phyloP scores from a whole-genome alignment of 2,329 filamentous ascomycete species.

The Neophaeococcomyces aloes region DNA sequence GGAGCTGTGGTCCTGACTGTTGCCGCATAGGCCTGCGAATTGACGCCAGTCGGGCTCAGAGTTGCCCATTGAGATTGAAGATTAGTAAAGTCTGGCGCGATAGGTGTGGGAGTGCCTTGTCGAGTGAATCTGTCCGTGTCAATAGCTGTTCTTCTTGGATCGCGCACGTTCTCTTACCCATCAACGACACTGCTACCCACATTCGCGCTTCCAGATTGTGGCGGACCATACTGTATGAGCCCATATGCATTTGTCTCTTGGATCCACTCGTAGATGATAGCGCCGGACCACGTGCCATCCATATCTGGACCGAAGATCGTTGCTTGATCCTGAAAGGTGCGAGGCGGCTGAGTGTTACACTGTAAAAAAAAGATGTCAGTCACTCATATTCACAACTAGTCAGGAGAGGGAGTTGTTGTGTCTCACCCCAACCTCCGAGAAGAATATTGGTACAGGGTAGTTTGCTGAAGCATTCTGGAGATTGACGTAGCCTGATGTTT shows the following conservation, averaged over 20 bases:
- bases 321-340: slow-evolving; percentile 51
- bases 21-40: slow-evolving; percentile 54
- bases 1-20: slow-evolving; percentile 52
- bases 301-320: slow-evolving; percentile 68
- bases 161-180: slow-evolving; percentile 38
- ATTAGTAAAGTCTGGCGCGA: slow-evolving; percentile 67
- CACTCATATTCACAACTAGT: no score
- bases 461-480: slow-evolving; percentile 56
- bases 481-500: slow-evolving; percentile 56
- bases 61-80: slow-evolving; percentile 67
- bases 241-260: slow-evolving; percentile 76
- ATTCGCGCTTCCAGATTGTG: slow-evolving; percentile 40
- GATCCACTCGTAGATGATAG: slow-evolving; percentile 86
- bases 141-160: background rate
- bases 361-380: background rate
- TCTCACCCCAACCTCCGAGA: slow-evolving; percentile 63
- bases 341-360: slow-evolving; percentile 50
- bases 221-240: slow-evolving; percentile 61
- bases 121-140: slow-evolving; percentile 45
- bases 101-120: slow-evolving; percentile 61
- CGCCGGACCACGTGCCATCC: slow-evolving; percentile 59
- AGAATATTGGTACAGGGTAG: slow-evolving; percentile 78
- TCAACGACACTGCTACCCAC: slow-evolving; percentile 45
- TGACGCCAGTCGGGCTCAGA: slow-evolving; percentile 58
- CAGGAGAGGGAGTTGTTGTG: background rate